phyloP scores from a whole-genome alignment of 2,329 filamentous ascomycete species.

The Blastomyces parvus region DNA sequence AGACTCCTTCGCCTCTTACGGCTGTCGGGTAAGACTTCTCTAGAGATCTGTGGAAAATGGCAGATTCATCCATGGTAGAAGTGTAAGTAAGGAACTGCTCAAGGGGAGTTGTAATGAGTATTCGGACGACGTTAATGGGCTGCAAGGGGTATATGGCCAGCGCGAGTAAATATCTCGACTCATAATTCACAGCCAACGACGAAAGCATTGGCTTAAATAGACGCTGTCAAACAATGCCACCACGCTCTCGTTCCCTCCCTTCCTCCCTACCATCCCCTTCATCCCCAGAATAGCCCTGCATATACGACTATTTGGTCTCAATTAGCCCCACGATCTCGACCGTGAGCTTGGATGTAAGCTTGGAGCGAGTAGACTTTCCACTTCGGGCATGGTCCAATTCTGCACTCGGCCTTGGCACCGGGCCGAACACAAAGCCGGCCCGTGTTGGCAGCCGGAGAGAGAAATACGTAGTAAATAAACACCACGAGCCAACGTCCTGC shows the following conservation, averaged over 20 bases:
- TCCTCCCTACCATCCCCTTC: background rate
- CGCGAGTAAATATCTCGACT: background rate
- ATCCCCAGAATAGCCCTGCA: background rate
- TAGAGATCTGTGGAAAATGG: slow-evolving; percentile 6
- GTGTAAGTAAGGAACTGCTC: background rate
- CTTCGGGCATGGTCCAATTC: background rate
- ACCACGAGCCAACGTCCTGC: too few relatives aligned
- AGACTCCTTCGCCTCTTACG: slow-evolving; percentile 29
- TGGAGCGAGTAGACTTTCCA: slow-evolving; percentile 1
- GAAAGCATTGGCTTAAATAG: background rate
- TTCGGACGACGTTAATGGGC: background rate
- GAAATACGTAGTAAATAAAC: too few relatives aligned
- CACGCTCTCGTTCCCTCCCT: background rate
- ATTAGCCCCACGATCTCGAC: background rate
- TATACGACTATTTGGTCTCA: background rate
- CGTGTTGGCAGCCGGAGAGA: background rate
- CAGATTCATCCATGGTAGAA: background rate
- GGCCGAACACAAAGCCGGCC: background rate
- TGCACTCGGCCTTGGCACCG: background rate
- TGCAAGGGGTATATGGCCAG: background rate
- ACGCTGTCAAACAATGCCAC: background rate
- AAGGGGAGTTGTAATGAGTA: background rate
- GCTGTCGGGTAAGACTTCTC: slow-evolving; percentile 12
- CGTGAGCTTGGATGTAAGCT: background rate
- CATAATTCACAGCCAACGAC: background rate